Evolutionary conservation across 768 basidiomycete genomes (phyloP).

Genomic region (Mycena belliarum): DNA sequence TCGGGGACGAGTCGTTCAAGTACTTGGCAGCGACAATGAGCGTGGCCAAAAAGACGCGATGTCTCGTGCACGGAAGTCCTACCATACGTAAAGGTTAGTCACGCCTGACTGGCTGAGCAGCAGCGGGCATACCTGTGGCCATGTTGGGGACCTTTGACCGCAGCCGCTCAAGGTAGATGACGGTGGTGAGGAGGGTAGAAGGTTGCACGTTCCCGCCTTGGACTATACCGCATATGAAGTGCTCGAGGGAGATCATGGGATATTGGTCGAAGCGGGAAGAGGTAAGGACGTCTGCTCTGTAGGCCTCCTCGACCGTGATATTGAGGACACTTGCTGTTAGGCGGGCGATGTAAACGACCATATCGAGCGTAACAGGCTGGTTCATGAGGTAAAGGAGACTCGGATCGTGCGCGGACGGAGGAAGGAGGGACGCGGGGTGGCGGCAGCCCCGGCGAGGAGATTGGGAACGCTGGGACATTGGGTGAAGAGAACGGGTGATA

Average conservation of each 20-base stretch:
- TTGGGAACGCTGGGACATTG: conserved; percentile 22
- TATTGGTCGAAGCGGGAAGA: conserved; percentile 9
- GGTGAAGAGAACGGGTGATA: conserved; percentile 25
- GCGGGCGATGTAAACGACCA: conserved; percentile 84
- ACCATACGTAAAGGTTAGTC: conserved; percentile 24
- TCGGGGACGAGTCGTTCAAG: conserved; percentile 93
- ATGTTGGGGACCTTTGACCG: conserved; percentile 75
- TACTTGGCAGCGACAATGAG: conserved; percentile 97
- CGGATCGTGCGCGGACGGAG: conserved; percentile 74
- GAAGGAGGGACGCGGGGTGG: conserved; percentile 83
- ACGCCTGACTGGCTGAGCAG: background rate
- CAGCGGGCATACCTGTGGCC: conserved; percentile 69
- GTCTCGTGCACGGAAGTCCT: conserved; percentile 88
- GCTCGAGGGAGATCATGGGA: conserved; percentile 62
- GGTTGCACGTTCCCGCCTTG: conserved; percentile 86
- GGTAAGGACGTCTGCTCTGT: conserved; percentile 33
- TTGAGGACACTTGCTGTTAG: conserved; percentile 76
- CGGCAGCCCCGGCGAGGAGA: conserved; percentile 34
- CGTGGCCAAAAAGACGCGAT: conserved; percentile 93
- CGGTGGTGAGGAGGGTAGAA: conserved; percentile 84
- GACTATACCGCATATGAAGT: conserved; percentile 84
- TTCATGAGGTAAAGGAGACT: conserved; percentile 78
- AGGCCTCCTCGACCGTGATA: conserved; percentile 54
- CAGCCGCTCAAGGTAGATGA: conserved; percentile 90
- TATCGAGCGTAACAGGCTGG: conserved; percentile 76